A percentile compares a stretch with the other conserved stretches of the same genome.
Evolutionary conservation across 768 basidiomycete species (phyloP).

Genomic region (Mycena leptocephala): DNA sequence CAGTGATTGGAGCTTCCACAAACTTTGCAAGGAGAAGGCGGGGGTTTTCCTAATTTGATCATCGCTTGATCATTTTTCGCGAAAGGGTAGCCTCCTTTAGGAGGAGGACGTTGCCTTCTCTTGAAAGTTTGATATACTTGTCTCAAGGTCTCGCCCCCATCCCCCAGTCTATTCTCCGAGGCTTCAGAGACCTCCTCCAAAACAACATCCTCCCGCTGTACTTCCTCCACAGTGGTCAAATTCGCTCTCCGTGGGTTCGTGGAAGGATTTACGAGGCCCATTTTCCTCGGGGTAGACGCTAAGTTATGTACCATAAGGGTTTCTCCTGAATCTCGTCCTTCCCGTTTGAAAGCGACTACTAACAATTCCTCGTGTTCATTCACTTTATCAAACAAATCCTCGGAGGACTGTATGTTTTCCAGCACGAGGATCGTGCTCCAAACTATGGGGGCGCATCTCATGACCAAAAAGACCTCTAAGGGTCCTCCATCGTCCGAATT

Average conservation of each 20-base stretch:
- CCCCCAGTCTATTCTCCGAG: too few relatives aligned
- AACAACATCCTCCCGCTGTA: too few relatives aligned
- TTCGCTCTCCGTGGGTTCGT: too few relatives aligned
- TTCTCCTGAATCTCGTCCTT: background rate
- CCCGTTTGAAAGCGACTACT: background rate
- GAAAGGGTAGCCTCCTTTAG: background rate
- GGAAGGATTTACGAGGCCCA: too few relatives aligned
- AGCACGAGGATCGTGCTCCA: background rate
- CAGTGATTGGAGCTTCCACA: background rate
- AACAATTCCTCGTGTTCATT: background rate
- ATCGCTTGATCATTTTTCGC: too few relatives aligned
- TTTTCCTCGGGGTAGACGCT: too few relatives aligned
- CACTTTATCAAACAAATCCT: background rate
- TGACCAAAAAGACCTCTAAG: background rate
- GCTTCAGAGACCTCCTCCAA: too few relatives aligned
- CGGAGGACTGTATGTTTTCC: background rate
- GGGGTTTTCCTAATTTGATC: too few relatives aligned
- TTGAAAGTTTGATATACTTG: background rate
- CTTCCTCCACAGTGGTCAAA: too few relatives aligned
- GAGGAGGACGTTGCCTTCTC: background rate
- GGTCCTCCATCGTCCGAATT: too few relatives aligned
- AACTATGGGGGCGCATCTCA: background rate
- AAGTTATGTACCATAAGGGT: background rate
- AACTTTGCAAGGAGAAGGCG: background rate
- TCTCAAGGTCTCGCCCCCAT: background rate